These are phyloP conservation scores for Wallacemonas sp. DNA, from an alignment of 208 protist species.

Conservation along the genomic window DNA sequence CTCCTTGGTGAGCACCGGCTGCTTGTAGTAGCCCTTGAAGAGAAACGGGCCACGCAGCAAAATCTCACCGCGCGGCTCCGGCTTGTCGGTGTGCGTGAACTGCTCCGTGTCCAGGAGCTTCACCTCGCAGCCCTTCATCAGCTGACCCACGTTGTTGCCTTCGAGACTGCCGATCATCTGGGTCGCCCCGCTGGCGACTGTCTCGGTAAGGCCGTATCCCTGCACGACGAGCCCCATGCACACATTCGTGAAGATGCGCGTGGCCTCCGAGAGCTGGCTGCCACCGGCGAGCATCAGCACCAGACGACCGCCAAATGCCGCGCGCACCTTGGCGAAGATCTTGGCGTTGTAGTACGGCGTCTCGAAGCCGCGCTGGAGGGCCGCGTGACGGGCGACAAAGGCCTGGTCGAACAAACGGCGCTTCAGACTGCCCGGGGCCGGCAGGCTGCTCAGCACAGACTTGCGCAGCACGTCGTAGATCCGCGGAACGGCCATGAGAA, in stretches of 20 bases:
- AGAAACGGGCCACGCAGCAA: constrained; percentile 49
- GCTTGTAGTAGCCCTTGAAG: constrained; percentile 78
- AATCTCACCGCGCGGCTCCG: constrained; percentile 62
- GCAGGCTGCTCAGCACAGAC: constrained; percentile 44
- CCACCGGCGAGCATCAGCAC: constrained; percentile 56
- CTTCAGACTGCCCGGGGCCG: constrained; percentile 26
- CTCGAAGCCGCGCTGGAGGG: constrained; percentile 33
- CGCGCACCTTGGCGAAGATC: constrained; percentile 47
- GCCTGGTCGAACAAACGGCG: constrained; percentile 49
- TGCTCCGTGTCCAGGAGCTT: constrained; percentile 83
- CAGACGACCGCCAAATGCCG: constrained; percentile 49
- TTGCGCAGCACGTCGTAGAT: constrained; percentile 68
- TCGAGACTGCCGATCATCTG: constrained; percentile 33
- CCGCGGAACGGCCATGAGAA: constrained; percentile 59
- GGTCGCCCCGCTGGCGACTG: constrained; percentile 32
- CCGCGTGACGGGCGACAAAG: constrained; percentile 31
- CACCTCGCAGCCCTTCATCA: constrained; percentile 58
- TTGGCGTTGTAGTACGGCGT: constrained; percentile 61
- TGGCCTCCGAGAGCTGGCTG: constrained; percentile 39
- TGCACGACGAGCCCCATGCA: constrained; percentile 42
- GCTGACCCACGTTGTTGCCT: constrained; percentile 22
- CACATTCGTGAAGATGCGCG: constrained; percentile 54
- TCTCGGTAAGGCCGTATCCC: constrained; percentile 80
- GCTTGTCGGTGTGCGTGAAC: constrained; percentile 47
- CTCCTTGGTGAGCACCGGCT: constrained; percentile 59